Evolutionary conservation across 352 stramenopile species (phyloP).

Genomic region (Phytopythium kandeliae): DNA sequence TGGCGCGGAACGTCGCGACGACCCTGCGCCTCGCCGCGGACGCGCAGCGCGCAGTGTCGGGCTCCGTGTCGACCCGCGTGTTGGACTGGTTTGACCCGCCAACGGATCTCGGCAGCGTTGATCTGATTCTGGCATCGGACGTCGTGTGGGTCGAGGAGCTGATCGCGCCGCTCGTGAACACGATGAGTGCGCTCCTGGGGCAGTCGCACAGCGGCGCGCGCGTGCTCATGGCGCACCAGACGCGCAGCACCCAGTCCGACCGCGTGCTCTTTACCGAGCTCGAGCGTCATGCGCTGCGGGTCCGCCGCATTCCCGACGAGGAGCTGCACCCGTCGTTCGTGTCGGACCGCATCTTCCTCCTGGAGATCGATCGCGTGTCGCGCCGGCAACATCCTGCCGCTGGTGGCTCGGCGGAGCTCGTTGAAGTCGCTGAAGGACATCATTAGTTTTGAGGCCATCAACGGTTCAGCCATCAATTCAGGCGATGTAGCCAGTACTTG

Average conservation of each 20-base stretch:
- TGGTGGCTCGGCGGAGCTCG: too few species aligned
- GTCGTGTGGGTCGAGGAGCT: conserved; percentile 90
- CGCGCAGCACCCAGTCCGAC: conserved; percentile 56
- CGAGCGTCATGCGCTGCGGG: conserved; percentile 18
- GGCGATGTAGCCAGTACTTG: too few species aligned
- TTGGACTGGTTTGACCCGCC: conserved; percentile 69
- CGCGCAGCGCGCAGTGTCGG: conserved; percentile 1
- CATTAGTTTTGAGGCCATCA: too few species aligned
- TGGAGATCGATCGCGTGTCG: not conserved
- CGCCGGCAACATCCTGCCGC: too few species aligned
- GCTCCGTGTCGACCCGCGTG: conserved; percentile 22
- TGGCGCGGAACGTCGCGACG: conserved; percentile 41
- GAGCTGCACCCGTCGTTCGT: conserved; percentile 15
- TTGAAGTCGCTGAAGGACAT: too few species aligned
- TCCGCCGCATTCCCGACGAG: conserved; percentile 2
- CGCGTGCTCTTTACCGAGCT: conserved; percentile 50
- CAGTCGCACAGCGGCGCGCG: conserved; percentile 26
- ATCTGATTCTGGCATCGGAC: conserved; percentile 85
- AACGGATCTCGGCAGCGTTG: conserved; percentile 48
- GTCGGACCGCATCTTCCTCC: conserved; percentile 5
- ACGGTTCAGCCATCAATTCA: too few species aligned
- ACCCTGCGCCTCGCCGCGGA: conserved; percentile 27
- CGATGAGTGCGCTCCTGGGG: conserved; percentile 46
- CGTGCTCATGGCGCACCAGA: conserved; percentile 71
- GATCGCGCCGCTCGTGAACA: conserved; percentile 76